Base-by-base conservation (phyloP, 192 early-diverging fungal genomes). In the Rhizoclosmatium globosum region DNA sequence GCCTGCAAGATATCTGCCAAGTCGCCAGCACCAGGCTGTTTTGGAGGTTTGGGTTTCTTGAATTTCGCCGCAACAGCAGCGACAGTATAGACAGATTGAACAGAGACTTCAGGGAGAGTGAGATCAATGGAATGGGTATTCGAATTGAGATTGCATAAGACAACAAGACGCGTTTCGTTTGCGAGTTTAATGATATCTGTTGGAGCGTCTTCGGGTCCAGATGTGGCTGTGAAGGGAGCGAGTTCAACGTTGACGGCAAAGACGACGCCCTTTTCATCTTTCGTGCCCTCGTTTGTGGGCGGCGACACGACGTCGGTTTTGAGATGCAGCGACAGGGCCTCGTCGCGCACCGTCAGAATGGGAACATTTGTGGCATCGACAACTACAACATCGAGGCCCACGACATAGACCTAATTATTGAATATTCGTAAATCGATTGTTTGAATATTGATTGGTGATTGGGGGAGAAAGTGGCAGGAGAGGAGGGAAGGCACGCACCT, bases 131-230 rank as follows among this genome's bases (percentile, higher is more conserved):
- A 76, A 39, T 66, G 62, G 21, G 31, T 21, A 38, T 45, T 45
- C 11, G 74, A 46, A 23, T 66, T 38, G 43, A 76, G 47, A 45
- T 76, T 50, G 61, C 17, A 19, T 47, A 47, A 2, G 15, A 76
- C 47, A 53, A 13, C 9, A 13, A 76, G 57, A 38, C 39, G 2
- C 2, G 74, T 39, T 23, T n/a, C 38, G 7, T 31, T 61, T 17
- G 7, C 47, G 38, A 76, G 41, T 23, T n/a, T 11, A 23, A 62
- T 31, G 23, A 76, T 6, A 46, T 62, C 64, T 4, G 6, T 46
- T 2, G 11, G 6, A 4, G 74, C 17, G 41, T 43, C 69, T n/a
- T 4, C n/a, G 3, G 69, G 1, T 6, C 69, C 50, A 13, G 50
- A 2, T 17, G 69, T 47, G 43, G 21, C 38, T 4, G 47, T 4